Evolutionary conservation across 345 rosid species (phyloP), one percentile per base, ranked within the genome.

Genomic region (Brassica juncea): DNA sequence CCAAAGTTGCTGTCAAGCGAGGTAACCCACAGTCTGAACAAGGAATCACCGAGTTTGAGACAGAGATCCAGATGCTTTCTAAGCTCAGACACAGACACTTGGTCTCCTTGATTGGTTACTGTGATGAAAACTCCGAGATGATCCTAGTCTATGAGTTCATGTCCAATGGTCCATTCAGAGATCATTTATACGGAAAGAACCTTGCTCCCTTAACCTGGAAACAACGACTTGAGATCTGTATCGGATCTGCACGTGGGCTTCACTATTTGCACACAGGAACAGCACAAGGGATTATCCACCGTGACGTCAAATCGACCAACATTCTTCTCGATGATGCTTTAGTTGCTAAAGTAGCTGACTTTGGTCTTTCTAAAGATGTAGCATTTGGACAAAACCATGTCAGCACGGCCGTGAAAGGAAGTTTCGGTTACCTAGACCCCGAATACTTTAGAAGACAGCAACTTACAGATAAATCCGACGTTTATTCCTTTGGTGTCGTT

Each of bases 1-100:
- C 89, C 61, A 72, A 88, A 84, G 94, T 92, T 42, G 97, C 97
- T 55, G 91, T 92, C 66, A 92, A 92, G 74, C 83, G 97, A 81
- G 97, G 97, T 55, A 92, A 92, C 71, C 97, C 94, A 4, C 94
- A 90, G 82, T 92, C 97, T 11, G 94, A 92, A 75, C 97, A 92
- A 77, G 97, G 97, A 1, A 88, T 92, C 82, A 92, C 88, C 2
- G 97, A 92, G 81, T 92, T 92, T 55, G 86, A 92, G 71, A 91
- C 97, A 61, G 97, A 91, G 81, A 88, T 91, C 28, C 97, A 91
- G 82, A 91, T 91, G 97, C 76, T 91, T 58, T 91, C 97, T 31
- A 91, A 91, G 83, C 89, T 91, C 5, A 88, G 97, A 79, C 97
- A 91, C 59, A 87, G 97, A 75, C 97, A 91, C 75, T 84, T 91